Percentiles rank a stretch among this genome's conserved stretches.
Evolutionary conservation across 495 filamentous ascomycete genomes (phyloP).

Genomic region (Penicillium subrubescens): DNA sequence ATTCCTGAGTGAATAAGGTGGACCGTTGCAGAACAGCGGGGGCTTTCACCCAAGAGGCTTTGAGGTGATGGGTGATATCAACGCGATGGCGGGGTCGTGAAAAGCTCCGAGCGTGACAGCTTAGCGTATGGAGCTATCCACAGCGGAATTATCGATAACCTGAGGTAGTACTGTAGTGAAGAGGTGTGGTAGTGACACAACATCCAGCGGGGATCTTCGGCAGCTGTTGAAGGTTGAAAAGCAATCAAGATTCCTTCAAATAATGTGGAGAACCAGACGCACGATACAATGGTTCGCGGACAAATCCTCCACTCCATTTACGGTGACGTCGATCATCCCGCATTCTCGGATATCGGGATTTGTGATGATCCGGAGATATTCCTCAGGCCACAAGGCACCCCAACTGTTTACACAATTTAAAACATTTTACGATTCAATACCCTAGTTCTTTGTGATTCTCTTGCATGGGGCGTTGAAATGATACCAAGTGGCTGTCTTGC

Average conservation of each 20-base stretch:
- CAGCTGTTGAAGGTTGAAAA: neutral
- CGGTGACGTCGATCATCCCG: conserved; percentile 40
- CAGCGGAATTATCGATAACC: neutral
- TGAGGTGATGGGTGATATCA: conserved; percentile 12
- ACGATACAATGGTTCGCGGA: conserved; percentile 3
- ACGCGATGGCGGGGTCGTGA: conserved; percentile 12
- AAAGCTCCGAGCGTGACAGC: neutral
- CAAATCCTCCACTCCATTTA: conserved; percentile 7
- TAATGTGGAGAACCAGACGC: neutral
- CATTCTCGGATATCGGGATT: conserved; percentile 21
- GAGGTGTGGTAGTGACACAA: neutral
- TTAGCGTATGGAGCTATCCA: neutral
- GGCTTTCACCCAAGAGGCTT: conserved; percentile 7
- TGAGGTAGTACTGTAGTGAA: neutral
- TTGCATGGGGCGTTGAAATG: no score
- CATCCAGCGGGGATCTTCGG: neutral
- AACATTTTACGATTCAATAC: neutral
- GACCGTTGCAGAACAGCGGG: neutral
- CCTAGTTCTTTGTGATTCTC: neutral
- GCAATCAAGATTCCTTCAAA: neutral
- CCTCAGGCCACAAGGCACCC: conserved; percentile 24
- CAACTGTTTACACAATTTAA: neutral
- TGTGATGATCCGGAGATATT: conserved; percentile 15
- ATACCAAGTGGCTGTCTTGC: no score
- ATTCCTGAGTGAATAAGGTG: neutral